Conservation (phyloP, 495 filamentous ascomycete genomes). For the Parmelia sp. region DNA sequence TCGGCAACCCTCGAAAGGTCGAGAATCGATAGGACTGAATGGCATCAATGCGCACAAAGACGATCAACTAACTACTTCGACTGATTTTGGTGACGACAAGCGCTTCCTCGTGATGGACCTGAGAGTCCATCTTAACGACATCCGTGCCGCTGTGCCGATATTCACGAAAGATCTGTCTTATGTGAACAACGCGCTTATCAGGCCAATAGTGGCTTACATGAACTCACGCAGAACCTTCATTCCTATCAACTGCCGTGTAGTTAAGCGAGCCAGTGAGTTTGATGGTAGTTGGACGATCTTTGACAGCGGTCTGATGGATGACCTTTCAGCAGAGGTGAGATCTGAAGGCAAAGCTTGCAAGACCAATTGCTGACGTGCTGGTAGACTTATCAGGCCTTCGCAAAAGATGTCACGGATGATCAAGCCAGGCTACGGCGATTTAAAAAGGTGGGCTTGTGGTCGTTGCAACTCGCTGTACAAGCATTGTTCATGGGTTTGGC, state of each 20-base stretch:
- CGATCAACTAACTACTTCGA: constrained; percentile 27
- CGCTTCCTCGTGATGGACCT: constrained; percentile 85
- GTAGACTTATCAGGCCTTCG: constrained; percentile 84
- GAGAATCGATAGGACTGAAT: constrained; percentile 20
- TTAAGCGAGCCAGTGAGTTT: constrained; percentile 81
- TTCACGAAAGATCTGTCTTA: constrained; percentile 89
- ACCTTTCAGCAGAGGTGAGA: constrained; percentile 75
- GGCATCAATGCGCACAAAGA: constrained; percentile 22
- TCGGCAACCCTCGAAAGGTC: constrained; percentile 34
- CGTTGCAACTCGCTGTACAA: constrained; percentile 80
- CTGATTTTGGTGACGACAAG: constrained; percentile 39
- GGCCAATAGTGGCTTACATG: constrained; percentile 98
- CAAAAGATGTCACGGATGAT: constrained; percentile 77
- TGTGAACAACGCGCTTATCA: constrained; percentile 88
- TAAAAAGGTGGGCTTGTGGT: constrained; percentile 96
- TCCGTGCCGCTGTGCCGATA: constrained; percentile 82
- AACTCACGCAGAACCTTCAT: constrained; percentile 91
- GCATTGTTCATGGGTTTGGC: constrained; percentile 95
- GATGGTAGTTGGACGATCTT: constrained; percentile 94
- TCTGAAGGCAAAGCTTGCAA: constrained; percentile 18
- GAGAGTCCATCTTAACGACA: constrained; percentile 83
- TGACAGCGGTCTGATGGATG: constrained; percentile 92
- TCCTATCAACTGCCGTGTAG: constrained; percentile 86
- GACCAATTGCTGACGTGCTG: constrained; percentile 4
- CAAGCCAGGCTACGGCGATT: constrained; percentile 77